Percentiles rank a stretch among this genome's conserved stretches.
Evolutionary conservation across 2,329 filamentous ascomycete genomes (phyloP).

Genomic region (Whalleya microplaca): DNA sequence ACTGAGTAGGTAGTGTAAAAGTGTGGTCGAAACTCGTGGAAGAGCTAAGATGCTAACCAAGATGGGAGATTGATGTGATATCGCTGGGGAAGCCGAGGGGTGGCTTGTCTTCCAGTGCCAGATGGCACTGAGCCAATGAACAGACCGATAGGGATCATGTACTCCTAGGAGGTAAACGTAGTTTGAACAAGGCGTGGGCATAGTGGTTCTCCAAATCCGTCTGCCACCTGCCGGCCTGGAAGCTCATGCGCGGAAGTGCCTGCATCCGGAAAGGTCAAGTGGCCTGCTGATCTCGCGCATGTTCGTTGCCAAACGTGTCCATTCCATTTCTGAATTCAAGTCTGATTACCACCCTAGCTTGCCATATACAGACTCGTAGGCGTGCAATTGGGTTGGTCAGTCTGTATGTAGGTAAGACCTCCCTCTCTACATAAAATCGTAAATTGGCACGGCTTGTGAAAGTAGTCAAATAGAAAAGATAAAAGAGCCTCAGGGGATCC

Average conservation of each 20-base stretch:
- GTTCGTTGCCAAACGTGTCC: constrained; percentile 12
- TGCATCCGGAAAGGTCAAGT: constrained; percentile 28
- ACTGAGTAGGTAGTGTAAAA: too few species aligned
- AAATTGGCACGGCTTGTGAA: background rate
- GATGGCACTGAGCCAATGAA: too few species aligned
- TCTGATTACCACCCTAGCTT: constrained; percentile 9
- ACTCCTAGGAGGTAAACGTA: constrained; percentile 1
- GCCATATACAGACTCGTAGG: background rate
- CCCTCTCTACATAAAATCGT: too few species aligned
- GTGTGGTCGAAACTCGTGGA: constrained; percentile 17
- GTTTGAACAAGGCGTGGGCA: constrained; percentile 10
- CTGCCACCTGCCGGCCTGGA: constrained; percentile 12
- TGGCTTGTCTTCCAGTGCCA: constrained; percentile 9
- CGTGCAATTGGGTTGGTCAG: too few species aligned
- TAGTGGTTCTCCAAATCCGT: constrained; percentile 21
- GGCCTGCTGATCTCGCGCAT: constrained; percentile 27
- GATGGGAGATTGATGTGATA: constrained; percentile 15
- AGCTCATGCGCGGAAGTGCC: constrained; percentile 27
- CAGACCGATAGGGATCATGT: background rate
- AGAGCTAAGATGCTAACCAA: constrained; percentile 17
- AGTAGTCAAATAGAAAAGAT: background rate
- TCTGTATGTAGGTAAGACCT: too few species aligned
- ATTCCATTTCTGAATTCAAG: constrained; percentile 2
- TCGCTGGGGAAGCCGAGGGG: constrained; percentile 1
- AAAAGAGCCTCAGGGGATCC: background rate